Evolutionary conservation across 2,329 filamentous ascomycete species (phyloP).

Genomic region (Neocucurbitaria cava): DNA sequence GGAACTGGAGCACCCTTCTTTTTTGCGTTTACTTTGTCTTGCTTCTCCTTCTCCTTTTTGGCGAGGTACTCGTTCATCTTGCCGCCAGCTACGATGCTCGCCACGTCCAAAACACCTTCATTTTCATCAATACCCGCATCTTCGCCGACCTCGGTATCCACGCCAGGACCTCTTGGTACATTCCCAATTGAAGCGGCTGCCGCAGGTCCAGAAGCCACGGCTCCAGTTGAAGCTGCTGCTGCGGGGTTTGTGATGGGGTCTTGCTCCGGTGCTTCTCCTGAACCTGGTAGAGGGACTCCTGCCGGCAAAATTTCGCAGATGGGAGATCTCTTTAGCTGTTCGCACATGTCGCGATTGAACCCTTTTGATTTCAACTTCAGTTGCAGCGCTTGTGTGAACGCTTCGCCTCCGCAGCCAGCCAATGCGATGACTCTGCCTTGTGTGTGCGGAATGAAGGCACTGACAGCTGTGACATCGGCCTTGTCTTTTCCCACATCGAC

Average conservation of each 20-base stretch:
- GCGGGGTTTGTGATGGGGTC: slow-evolving; percentile 58
- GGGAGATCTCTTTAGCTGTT: slow-evolving; percentile 68
- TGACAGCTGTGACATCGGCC: slow-evolving; percentile 89
- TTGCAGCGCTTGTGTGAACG: slow-evolving; percentile 77
- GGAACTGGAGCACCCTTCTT: slow-evolving; percentile 67
- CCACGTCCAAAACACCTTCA: slow-evolving; percentile 82
- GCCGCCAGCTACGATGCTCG: slow-evolving; percentile 81
- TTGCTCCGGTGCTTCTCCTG: slow-evolving; percentile 51
- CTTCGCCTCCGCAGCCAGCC: slow-evolving; percentile 79
- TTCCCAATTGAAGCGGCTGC: slow-evolving; percentile 52
- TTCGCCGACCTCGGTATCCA: slow-evolving; percentile 61
- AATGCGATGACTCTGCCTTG: slow-evolving; percentile 67
- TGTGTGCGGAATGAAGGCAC: slow-evolving; percentile 79
- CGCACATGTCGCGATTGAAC: slow-evolving; percentile 68
- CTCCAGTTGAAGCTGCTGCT: slow-evolving; percentile 63
- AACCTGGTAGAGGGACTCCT: slow-evolving; percentile 61
- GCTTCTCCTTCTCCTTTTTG: slow-evolving; percentile 82
- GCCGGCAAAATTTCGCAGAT: slow-evolving; percentile 68
- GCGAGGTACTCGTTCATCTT: slow-evolving; percentile 83
- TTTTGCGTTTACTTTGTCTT: slow-evolving; percentile 66
- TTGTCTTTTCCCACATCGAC: slow-evolving; percentile 93
- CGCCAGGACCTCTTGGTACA: slow-evolving; percentile 61
- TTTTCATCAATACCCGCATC: slow-evolving; percentile 61
- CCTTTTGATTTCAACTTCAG: slow-evolving; percentile 68
- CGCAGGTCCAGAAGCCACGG: slow-evolving; percentile 54